A percentile compares a stretch with the other conserved stretches of the same genome.
Evolutionary conservation across 176 grass and related monocot species (phyloP).

Genomic region (Typha latifolia): DNA sequence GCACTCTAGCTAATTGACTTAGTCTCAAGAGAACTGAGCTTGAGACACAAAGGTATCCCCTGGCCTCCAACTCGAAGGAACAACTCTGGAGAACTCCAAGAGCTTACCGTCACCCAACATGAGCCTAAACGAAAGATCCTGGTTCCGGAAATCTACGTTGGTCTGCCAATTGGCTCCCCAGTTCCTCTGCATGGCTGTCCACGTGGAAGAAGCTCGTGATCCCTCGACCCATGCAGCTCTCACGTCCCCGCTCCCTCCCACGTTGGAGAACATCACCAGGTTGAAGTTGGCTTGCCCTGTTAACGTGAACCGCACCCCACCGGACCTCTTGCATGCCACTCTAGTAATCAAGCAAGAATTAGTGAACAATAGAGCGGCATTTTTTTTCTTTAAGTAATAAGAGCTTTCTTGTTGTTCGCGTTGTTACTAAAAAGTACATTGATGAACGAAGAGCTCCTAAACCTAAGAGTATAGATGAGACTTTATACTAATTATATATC

Average conservation of each 20-base stretch:
- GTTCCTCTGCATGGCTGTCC: constrained; percentile 21
- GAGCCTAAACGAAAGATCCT: constrained; percentile 10
- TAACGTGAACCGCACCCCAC: constrained; percentile 14
- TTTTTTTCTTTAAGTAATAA: too few relatives aligned
- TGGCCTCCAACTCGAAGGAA: constrained; percentile 9
- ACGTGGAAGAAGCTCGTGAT: neutral
- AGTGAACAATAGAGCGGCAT: too few relatives aligned
- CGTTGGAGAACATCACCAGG: constrained; percentile 23
- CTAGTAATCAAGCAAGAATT: too few relatives aligned
- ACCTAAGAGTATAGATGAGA: too few relatives aligned
- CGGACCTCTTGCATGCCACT: too few relatives aligned
- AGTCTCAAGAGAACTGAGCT: constrained; percentile 9
- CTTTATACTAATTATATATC: too few relatives aligned
- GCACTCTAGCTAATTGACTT: too few relatives aligned
- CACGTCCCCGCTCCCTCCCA: constrained; percentile 21
- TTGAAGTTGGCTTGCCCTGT: constrained; percentile 17
- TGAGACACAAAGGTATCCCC: constrained; percentile 8
- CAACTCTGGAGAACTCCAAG: constrained; percentile 13
- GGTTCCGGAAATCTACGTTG: constrained; percentile 8
- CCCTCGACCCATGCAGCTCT: constrained; percentile 12
- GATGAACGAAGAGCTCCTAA: too few relatives aligned
- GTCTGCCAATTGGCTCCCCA: constrained; percentile 23
- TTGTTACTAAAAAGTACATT: too few relatives aligned
- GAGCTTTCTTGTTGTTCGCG: too few relatives aligned
- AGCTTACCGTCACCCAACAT: constrained; percentile 1